A percentile compares a stretch with the other conserved stretches of the same genome.
Evolutionary conservation across 371 early-diverging fungal species (phyloP).

Genomic region (Cokeromyces recurvatus): DNA sequence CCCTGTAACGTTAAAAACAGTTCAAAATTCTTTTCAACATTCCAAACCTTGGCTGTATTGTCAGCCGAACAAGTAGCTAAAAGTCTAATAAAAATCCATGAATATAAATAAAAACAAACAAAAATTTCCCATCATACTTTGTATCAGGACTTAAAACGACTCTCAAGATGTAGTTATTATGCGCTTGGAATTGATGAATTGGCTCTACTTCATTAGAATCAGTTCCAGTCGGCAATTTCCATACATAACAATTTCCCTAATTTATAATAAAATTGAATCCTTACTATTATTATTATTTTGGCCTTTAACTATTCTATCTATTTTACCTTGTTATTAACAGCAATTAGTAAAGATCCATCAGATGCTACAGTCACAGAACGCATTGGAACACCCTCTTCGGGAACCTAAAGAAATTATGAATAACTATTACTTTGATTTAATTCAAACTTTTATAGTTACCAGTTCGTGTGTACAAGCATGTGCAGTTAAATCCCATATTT

Average conservation of each 20-base stretch:
- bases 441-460: no score
- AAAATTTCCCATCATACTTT: conserved; percentile 39
- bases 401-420: conserved; percentile 56
- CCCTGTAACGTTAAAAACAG: conserved; percentile 74
- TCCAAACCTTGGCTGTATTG: conserved; percentile 73
- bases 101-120: background rate
- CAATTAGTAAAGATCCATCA: conserved; percentile 85
- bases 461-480: conserved; percentile 85
- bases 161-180: conserved; percentile 77
- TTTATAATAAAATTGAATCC: background rate
- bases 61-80: conserved; percentile 91
- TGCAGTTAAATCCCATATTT: conserved; percentile 91
- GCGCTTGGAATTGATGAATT: conserved; percentile 70
- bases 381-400: conserved; percentile 85
- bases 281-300: background rate
- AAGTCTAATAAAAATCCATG: conserved; percentile 31
- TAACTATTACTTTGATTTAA: no score
- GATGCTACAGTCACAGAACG: conserved; percentile 89
- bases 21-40: conserved; percentile 59
- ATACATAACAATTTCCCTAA: conserved; percentile 80
- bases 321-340: conserved; percentile 85
- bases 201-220: conserved; percentile 69
- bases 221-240: conserved; percentile 64
- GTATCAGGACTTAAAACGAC: conserved; percentile 83
- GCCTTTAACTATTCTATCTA: background rate